Percentiles rank a stretch among this genome's conserved stretches.
phyloP scores from a whole-genome alignment of 768 basidiomycete genomes.

The Russula emetica region DNA sequence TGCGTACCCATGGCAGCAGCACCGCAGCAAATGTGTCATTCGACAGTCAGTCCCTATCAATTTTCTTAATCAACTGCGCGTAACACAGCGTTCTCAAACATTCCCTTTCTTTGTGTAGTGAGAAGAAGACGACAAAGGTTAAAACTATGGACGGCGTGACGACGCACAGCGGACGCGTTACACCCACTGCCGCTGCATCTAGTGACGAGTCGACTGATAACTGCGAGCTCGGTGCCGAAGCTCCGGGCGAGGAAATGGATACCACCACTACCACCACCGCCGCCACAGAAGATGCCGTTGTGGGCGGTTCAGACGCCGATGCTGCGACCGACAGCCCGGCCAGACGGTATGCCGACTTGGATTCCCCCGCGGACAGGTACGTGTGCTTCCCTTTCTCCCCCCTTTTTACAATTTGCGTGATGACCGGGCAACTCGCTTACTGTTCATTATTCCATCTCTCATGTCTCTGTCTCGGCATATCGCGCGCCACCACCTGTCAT shows the following conservation, averaged over 20 bases:
- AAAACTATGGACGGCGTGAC: conserved; percentile 16
- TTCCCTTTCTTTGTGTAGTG: conserved; percentile 23
- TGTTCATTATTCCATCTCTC: not conserved
- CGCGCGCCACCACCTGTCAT: not conserved
- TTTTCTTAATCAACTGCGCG: conserved; percentile 4
- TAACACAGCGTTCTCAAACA: not conserved
- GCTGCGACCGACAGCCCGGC: conserved; percentile 13
- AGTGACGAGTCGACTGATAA: conserved; percentile 26
- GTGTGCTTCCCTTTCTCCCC: conserved; percentile 31
- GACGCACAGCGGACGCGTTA: conserved; percentile 12
- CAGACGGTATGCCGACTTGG: conserved; percentile 51
- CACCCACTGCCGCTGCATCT: conserved; percentile 3
- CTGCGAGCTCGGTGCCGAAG: conserved; percentile 31
- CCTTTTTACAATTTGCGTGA: conserved; percentile 11
- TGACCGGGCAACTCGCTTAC: conserved; percentile 19
- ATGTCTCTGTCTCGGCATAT: not conserved
- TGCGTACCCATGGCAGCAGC: conserved; percentile 78
- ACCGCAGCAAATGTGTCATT: conserved; percentile 70
- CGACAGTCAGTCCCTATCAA: conserved; percentile 49
- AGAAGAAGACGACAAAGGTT: conserved; percentile 28
- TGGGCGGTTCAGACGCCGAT: conserved; percentile 10
- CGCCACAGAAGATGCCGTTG: conserved; percentile 20
- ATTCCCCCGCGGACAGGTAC: conserved; percentile 57
- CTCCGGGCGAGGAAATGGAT: conserved; percentile 18
- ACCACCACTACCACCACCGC: not conserved